A percentile compares a stretch with the other conserved stretches of the same genome.
These are phyloP conservation scores for bread wheat (Triticum aestivum) DNA, from an alignment of 176 grass and related monocot genomes.

Conservation along the genomic window DNA sequence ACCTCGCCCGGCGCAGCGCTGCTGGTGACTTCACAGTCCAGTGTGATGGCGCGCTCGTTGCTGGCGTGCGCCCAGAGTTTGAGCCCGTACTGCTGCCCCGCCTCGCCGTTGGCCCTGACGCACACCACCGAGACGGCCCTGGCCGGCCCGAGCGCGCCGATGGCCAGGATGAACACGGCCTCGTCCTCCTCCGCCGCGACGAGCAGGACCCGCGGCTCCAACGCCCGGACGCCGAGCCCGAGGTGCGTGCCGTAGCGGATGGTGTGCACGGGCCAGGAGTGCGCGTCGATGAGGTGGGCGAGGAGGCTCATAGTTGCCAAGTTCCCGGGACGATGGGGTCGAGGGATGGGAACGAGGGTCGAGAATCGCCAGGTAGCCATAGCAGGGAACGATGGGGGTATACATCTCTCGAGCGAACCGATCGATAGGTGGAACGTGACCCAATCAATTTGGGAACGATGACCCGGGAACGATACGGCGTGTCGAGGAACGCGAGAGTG, in stretches of 20 bases:
- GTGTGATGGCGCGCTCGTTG: neutral
- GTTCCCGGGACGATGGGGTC: too few species aligned
- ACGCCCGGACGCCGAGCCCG: neutral
- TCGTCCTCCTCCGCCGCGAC: neutral
- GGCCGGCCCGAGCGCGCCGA: neutral
- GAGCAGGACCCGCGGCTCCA: slow-evolving; percentile 6
- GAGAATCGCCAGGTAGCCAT: too few species aligned
- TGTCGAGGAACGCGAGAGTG: too few species aligned
- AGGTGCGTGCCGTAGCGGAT: neutral
- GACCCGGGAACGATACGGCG: too few species aligned
- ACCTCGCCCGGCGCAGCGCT: neutral
- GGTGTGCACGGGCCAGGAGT: slow-evolving; percentile 1
- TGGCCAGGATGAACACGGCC: slow-evolving; percentile 19
- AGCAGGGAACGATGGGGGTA: too few species aligned
- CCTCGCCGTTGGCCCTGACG: slow-evolving; percentile 1
- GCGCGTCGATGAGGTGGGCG: neutral
- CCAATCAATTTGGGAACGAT: too few species aligned
- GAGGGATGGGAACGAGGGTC: too few species aligned
- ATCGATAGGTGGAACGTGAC: too few species aligned
- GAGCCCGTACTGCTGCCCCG: neutral
- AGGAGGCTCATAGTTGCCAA: neutral
- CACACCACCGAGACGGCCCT: slow-evolving; percentile 12
- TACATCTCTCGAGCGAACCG: too few species aligned
- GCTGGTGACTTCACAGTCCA: neutral
- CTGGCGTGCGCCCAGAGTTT: slow-evolving; percentile 13